phyloP scores from a whole-genome alignment of 2,329 filamentous ascomycete species.

The Gliomastix tumulicola region DNA sequence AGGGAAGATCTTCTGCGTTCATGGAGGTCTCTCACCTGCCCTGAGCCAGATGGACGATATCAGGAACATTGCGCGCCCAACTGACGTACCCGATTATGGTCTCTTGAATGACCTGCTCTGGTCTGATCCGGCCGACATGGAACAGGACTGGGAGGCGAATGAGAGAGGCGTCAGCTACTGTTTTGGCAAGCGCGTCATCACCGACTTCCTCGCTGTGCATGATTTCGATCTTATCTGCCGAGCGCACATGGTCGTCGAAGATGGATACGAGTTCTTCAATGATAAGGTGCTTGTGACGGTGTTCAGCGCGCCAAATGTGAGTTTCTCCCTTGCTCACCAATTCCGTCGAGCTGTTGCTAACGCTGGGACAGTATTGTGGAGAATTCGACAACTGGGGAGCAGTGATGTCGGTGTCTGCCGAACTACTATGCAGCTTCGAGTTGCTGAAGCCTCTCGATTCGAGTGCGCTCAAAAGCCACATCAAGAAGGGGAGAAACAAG shows the following conservation, averaged over 20 bases:
- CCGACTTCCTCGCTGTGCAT: constrained; percentile 87
- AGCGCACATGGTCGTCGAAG: constrained; percentile 98
- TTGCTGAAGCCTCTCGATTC: constrained; percentile 94
- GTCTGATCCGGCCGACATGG: constrained; percentile 98
- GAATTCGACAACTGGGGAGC: constrained; percentile 99
- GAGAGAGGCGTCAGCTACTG: constrained; percentile 97
- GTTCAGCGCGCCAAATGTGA: constrained; percentile 93
- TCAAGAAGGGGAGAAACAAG: constrained; percentile 96
- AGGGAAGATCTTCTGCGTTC: constrained; percentile 96
- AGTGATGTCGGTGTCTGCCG: constrained; percentile 93
- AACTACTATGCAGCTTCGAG: constrained; percentile 94
- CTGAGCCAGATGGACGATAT: constrained; percentile 98
- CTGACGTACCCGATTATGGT: constrained; percentile 95
- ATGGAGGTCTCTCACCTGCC: constrained; percentile 87
- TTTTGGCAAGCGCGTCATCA: constrained; percentile 97
- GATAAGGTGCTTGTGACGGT: constrained; percentile 93
- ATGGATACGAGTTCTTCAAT: constrained; percentile 98
- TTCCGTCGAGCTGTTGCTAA: constrained; percentile 13
- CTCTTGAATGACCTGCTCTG: constrained; percentile 91
- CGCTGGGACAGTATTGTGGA: constrained; percentile 72
- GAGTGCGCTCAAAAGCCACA: constrained; percentile 93
- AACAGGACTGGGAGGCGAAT: constrained; percentile 95
- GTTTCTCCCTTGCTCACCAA: constrained; percentile 24
- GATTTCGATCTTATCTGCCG: constrained; percentile 97
- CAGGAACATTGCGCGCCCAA: constrained; percentile 87